These are phyloP conservation scores for Phytophthora boehmeriae DNA, from an alignment of 352 stramenopile genomes.

Conservation along the genomic window DNA sequence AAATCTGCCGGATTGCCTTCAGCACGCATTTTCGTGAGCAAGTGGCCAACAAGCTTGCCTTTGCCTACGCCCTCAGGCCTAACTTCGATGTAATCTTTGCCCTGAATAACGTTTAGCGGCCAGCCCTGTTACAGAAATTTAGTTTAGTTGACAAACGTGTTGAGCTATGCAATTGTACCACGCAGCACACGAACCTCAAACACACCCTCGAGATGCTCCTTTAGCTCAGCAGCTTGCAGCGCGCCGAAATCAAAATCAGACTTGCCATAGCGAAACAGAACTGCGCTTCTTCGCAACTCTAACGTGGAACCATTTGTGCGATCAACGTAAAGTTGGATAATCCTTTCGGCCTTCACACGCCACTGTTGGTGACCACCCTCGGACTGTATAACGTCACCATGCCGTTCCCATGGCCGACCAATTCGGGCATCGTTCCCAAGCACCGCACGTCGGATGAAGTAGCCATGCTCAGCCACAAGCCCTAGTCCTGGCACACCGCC, in stretches of 20 bases:
- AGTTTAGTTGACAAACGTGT: not conserved
- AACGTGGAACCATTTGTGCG: constrained; percentile 98
- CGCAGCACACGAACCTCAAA: constrained; percentile 58
- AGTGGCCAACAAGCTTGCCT: constrained; percentile 93
- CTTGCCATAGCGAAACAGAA: constrained; percentile 99
- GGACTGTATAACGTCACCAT: constrained; percentile 63
- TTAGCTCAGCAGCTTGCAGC: constrained; percentile 96
- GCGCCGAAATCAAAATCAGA: constrained; percentile 98
- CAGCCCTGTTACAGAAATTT: constrained; percentile 42
- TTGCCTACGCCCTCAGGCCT: constrained; percentile 97
- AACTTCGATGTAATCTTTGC: constrained; percentile 98
- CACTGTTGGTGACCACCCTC: constrained; percentile 82
- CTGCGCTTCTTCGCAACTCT: constrained; percentile 96
- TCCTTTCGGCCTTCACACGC: constrained; percentile 93
- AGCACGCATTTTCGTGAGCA: constrained; percentile 83
- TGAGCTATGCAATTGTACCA: not conserved
- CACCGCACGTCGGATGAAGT: constrained; percentile 90
- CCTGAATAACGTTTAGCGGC: constrained; percentile 80
- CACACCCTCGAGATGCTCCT: constrained; percentile 96
- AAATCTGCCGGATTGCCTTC: constrained; percentile 93
- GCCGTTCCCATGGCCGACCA: constrained; percentile 69
- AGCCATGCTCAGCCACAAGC: constrained; percentile 98
- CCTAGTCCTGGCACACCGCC: constrained; percentile 95
- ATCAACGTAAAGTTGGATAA: constrained; percentile 98
- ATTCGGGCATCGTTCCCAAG: constrained; percentile 75